Conservation (phyloP, 2,329 filamentous ascomycete genomes). For the Phaeosphaeriaceae sp. region DNA sequence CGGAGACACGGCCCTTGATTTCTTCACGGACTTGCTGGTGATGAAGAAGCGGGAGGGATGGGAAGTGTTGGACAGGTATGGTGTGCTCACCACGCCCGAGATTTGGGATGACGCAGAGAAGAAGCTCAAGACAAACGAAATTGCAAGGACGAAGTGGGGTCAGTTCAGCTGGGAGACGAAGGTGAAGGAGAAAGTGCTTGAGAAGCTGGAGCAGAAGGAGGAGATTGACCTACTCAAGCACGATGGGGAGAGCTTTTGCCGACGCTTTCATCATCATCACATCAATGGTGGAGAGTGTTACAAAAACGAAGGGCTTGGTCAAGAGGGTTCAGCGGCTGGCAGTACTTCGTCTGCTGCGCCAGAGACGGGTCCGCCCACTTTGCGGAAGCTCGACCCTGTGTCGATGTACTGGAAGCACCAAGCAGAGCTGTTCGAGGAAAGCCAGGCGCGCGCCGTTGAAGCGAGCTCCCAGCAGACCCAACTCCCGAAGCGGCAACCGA, state of each 20-base stretch:
- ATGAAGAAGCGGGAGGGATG: not conserved
- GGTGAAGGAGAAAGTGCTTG: not conserved
- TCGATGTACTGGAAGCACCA: not conserved
- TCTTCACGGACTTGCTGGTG: conserved; percentile 1
- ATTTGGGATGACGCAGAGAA: too few relatives aligned
- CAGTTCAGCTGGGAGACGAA: not conserved
- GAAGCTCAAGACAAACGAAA: too few relatives aligned
- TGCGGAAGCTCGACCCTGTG: not conserved
- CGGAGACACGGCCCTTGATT: too few relatives aligned
- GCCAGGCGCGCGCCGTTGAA: not conserved
- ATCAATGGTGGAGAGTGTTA: not conserved
- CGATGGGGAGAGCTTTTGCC: not conserved
- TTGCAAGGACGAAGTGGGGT: too few relatives aligned
- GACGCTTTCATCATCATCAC: conserved; percentile 3
- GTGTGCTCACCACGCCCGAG: not conserved
- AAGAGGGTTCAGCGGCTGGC: too few relatives aligned
- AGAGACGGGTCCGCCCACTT: not conserved
- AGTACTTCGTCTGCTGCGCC: too few relatives aligned
- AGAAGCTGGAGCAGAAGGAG: not conserved
- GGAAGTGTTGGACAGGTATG: not conserved
- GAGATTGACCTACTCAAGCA: not conserved
- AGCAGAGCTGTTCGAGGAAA: not conserved
- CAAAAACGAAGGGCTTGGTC: not conserved
- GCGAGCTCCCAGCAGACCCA: too few relatives aligned
- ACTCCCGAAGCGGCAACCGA: too few relatives aligned